Evolutionary conservation across 768 basidiomycete species (phyloP).

Genomic region (Lanmaoa rubissima): DNA sequence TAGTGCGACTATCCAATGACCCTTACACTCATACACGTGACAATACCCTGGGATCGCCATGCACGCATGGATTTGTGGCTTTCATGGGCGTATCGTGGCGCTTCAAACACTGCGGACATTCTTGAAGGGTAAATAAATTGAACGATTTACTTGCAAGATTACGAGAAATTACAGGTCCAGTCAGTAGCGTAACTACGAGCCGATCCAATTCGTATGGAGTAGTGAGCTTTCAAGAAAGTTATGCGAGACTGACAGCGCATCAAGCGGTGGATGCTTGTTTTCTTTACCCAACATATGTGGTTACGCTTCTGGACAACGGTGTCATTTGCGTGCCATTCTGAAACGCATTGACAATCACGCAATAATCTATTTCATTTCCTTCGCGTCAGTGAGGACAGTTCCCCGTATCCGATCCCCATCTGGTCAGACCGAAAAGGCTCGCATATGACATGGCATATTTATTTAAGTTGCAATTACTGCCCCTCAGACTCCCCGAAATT

Average conservation of each 20-base stretch:
- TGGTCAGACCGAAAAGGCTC: background rate
- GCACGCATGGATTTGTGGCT: no score
- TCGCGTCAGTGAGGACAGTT: background rate
- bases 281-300: no score
- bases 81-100: no score
- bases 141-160: background rate
- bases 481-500: background rate
- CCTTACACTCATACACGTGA: no score
- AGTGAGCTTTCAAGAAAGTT: no score
- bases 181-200: no score
- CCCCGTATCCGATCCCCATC: background rate
- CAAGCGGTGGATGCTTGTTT: no score
- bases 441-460: background rate
- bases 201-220: no score
- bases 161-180: background rate
- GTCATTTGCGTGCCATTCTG: background rate
- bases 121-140: background rate
- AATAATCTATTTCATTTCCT: background rate
- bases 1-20: no score
- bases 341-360: background rate
- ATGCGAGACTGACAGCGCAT: no score
- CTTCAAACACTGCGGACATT: background rate
- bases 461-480: background rate
- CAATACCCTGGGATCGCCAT: no score
- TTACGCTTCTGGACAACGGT: no score